Evolutionary conservation across 106 monocot species (phyloP).

Genomic region (Ottelia alismoides): DNA sequence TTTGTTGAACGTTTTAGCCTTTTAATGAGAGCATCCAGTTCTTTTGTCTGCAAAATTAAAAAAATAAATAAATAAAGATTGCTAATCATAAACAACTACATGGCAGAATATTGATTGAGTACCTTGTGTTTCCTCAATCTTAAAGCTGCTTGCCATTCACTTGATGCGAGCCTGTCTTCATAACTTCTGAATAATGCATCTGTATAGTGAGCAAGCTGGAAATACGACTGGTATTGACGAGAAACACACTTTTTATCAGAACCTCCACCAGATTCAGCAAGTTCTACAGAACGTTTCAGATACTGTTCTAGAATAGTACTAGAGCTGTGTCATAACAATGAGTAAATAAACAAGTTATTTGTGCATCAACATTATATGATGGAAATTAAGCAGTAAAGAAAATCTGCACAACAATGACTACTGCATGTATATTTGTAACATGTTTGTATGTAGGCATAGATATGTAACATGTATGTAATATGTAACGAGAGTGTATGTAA

Average conservation of each 20-base stretch:
- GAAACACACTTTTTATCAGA: slow-evolving; percentile 27
- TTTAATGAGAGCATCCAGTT: slow-evolving; percentile 84
- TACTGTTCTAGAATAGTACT: slow-evolving; percentile 88
- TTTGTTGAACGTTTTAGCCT: slow-evolving; percentile 76
- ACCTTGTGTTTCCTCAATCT: slow-evolving; percentile 93
- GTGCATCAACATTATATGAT: background rate
- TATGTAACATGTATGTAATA: too few species aligned
- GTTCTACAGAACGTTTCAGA: slow-evolving; percentile 68
- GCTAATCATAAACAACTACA: too few species aligned
- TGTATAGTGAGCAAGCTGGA: slow-evolving; percentile 88
- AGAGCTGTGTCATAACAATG: slow-evolving; percentile 28
- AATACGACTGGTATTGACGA: slow-evolving; percentile 62
- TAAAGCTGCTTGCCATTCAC: slow-evolving; percentile 95
- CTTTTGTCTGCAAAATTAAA: slow-evolving; percentile 47
- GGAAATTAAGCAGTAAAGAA: background rate
- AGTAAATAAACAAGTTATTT: background rate
- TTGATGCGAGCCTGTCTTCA: slow-evolving; percentile 88
- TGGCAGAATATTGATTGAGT: too few species aligned
- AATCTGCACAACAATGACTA: background rate
- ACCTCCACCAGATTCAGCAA: slow-evolving; percentile 33
- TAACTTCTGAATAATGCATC: slow-evolving; percentile 85
- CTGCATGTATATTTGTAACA: too few species aligned
- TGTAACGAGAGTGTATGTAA: too few species aligned
- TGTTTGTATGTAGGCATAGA: too few species aligned
- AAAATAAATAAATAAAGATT: background rate